Evolutionary conservation across 1,284 basidiomycete species (phyloP).

Genomic region (Blastosporella zonata): DNA sequence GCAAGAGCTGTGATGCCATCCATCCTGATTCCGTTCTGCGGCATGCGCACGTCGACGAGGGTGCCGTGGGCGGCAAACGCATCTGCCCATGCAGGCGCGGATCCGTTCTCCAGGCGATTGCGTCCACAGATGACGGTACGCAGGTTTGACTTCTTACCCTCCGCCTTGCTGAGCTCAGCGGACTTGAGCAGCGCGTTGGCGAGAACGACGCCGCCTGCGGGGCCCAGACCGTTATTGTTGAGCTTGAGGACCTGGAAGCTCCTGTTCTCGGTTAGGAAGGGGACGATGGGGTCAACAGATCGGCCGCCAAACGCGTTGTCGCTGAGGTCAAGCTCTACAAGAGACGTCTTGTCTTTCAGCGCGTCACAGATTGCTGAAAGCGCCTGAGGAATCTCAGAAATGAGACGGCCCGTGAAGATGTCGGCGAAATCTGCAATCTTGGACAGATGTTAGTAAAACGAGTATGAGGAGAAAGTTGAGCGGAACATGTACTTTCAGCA

Average conservation of each 20-base stretch:
- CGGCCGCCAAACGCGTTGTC: constrained; percentile 98
- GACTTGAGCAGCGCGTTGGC: constrained; percentile 83
- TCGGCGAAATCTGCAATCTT: constrained; percentile 95
- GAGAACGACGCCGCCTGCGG: constrained; percentile 83
- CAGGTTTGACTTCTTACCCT: constrained; percentile 70
- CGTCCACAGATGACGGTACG: constrained; percentile 89
- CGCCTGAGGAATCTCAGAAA: constrained; percentile 92
- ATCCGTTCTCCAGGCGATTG: constrained; percentile 92
- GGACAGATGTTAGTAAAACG: constrained; percentile 9
- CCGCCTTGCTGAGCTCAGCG: constrained; percentile 65
- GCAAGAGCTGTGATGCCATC: constrained; percentile 87
- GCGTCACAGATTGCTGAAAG: constrained; percentile 88
- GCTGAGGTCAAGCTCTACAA: constrained; percentile 87
- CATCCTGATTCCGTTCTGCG: constrained; percentile 97
- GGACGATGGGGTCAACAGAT: constrained; percentile 92
- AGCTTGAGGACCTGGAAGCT: constrained; percentile 83
- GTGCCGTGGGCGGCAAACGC: constrained; percentile 86
- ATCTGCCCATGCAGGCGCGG: constrained; percentile 79
- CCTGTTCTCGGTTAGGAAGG: constrained; percentile 81
- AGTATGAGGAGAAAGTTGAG: constrained; percentile 11
- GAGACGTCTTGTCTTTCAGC: constrained; percentile 74
- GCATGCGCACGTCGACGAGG: constrained; percentile 86
- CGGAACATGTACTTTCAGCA: constrained; percentile 68
- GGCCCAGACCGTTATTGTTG: constrained; percentile 98
- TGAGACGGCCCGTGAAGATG: constrained; percentile 96